phyloP scores from a whole-genome alignment of 148 eudicot species.

The Dianthus caryophyllus region DNA sequence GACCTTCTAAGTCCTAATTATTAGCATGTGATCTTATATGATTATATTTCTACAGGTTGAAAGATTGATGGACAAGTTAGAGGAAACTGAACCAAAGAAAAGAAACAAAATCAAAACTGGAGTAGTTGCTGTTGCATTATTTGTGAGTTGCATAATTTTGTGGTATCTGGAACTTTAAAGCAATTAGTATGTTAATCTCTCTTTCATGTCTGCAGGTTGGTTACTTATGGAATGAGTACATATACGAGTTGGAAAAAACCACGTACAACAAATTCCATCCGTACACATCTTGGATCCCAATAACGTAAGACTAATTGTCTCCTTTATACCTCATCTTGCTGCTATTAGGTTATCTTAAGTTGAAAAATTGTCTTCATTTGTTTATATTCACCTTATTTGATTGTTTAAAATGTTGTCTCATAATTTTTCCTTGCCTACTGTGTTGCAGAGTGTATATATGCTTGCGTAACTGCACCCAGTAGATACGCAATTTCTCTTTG shows the following conservation, averaged over 20 bases:
- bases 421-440: slow-evolving; percentile 13
- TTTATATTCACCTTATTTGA: no score
- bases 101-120: slow-evolving; percentile 68
- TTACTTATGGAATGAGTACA: slow-evolving; percentile 84
- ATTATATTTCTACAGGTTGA: slow-evolving; percentile 51
- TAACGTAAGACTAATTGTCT: slow-evolving; percentile 50
- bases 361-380: no score
- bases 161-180: background rate
- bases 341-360: no score
- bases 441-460: slow-evolving; percentile 84
- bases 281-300: slow-evolving; percentile 98
- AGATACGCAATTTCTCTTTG: slow-evolving; percentile 64
- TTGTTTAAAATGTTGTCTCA: no score
- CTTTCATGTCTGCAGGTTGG: slow-evolving; percentile 62
- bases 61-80: slow-evolving; percentile 89
- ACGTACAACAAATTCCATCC: slow-evolving; percentile 93
- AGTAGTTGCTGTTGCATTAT: slow-evolving; percentile 48
- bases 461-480: slow-evolving; percentile 82
- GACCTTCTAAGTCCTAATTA: no score
- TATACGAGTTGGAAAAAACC: slow-evolving; percentile 87
- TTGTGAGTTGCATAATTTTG: slow-evolving; percentile 43
- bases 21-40: background rate
- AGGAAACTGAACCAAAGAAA: slow-evolving; percentile 74
- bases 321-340: slow-evolving; percentile 1
- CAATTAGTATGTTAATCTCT: slow-evolving; percentile 9